These are phyloP conservation scores for Bromus sterilis DNA, from an alignment of 176 grass and related monocot genomes.

Conservation along the genomic window DNA sequence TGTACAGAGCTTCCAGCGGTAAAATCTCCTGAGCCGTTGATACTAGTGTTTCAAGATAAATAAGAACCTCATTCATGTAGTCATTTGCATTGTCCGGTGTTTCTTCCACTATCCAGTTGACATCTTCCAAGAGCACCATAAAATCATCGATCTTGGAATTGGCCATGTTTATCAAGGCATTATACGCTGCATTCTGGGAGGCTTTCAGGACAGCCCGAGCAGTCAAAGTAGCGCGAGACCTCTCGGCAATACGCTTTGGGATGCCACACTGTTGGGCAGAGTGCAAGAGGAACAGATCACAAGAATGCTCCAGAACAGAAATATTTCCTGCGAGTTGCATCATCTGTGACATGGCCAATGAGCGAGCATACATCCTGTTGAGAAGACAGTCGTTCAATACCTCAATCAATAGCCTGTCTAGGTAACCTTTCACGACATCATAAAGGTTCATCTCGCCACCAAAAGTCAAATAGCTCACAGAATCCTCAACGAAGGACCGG, in stretches of 20 bases:
- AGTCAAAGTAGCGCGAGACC: slow-evolving; percentile 50
- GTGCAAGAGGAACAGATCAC: slow-evolving; percentile 57
- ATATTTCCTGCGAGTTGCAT: slow-evolving; percentile 92
- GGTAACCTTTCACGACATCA: slow-evolving; percentile 63
- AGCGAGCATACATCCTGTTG: slow-evolving; percentile 64
- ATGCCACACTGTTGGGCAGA: slow-evolving; percentile 59
- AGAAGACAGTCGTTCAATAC: slow-evolving; percentile 71
- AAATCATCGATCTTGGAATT: slow-evolving; percentile 87
- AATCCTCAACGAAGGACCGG: slow-evolving; percentile 83
- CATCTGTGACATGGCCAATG: slow-evolving; percentile 57
- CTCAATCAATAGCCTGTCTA: slow-evolving; percentile 87
- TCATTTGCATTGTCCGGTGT: slow-evolving; percentile 72
- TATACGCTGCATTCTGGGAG: slow-evolving; percentile 82
- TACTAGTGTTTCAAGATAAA: slow-evolving; percentile 62
- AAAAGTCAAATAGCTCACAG: slow-evolving; percentile 73
- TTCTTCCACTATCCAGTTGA: slow-evolving; percentile 84
- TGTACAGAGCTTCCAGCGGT: slow-evolving; percentile 70
- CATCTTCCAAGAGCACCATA: slow-evolving; percentile 51
- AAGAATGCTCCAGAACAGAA: slow-evolving; percentile 57
- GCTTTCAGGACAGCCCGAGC: slow-evolving; percentile 81
- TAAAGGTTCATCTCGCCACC: slow-evolving; percentile 50
- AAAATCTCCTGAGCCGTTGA: slow-evolving; percentile 73
- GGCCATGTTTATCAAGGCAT: slow-evolving; percentile 58
- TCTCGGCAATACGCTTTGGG: slow-evolving; percentile 57
- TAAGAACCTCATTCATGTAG: slow-evolving; percentile 81